Base-by-base conservation (phyloP, 805 yeast genomes). In the Komagataella ulmi region DNA sequence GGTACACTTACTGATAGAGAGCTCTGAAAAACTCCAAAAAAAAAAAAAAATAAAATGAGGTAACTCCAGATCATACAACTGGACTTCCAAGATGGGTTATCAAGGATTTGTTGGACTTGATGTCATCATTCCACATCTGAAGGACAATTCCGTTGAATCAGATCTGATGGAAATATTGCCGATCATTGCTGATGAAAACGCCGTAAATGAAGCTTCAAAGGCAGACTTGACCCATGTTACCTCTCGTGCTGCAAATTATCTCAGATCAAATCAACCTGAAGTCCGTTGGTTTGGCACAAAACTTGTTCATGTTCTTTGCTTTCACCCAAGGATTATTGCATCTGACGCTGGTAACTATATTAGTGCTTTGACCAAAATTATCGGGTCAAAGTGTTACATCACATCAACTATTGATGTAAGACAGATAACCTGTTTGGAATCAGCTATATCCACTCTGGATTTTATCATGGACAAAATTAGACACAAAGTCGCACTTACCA, bases 401-500 rank as follows among this genome's bases (percentile, higher is more conserved):
- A 62, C 58, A 64, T 30, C 46, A 45, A 14, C 19, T 10, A 36
- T 44, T 36, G 17, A 49, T 49, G 17, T 51, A 14, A 60, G 54
- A 43, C 56, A 61, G 17, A 17, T 59, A 12, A 50, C 56, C 7
- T 60, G 67, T 17, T 68, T 58, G 55, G 71, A 57, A 57, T 62
- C 61, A 61, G 69, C 56, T 52, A 63, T 73, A 40, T 74, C 73
- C 45, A 64, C 76, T 45, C 57, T 77, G 49, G 65, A 71, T 46
- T 61, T 60, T 52, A 59, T 76, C 2, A 70, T 76, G 52, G 65
- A 68, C 48, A 68, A 74, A 48, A 80, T 83, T 53, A 78, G 85
- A 61, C 91, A 88, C 1, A 89, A 89, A 61, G 88, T 95, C 1
- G 82, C 89, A 1, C 72, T 91, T 46, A 83, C 91, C 2, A 77